A percentile compares a stretch with the other conserved stretches of the same genome.
Conservation (phyloP, 495 filamentous ascomycete genomes). For the Barbatosphaeria neglecta region DNA sequence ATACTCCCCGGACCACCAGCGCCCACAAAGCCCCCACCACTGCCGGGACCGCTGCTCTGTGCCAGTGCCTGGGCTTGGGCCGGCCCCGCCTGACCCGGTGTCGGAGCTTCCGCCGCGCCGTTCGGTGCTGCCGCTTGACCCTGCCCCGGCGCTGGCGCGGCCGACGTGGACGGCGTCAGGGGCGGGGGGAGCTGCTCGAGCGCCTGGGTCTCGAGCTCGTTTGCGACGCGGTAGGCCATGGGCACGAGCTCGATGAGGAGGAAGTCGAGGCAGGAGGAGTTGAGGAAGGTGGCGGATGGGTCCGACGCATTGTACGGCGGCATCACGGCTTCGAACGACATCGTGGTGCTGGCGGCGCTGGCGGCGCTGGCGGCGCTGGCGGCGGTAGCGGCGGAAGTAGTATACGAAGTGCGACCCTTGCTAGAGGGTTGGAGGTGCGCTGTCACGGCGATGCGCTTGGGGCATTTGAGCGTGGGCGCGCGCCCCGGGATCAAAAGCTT, state of each 20-base stretch:
- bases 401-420: neutral
- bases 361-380: neutral
- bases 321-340: constrained; percentile 67
- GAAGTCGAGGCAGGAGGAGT: constrained; percentile 76
- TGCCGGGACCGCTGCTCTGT: no score
- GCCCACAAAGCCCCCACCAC: no score
- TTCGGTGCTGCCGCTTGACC: neutral
- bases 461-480: no score
- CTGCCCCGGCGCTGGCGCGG: neutral
- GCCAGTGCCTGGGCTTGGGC: no score
- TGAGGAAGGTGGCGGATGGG: constrained; percentile 64
- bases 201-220: constrained; percentile 36
- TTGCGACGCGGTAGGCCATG: constrained; percentile 71
- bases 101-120: constrained; percentile 5
- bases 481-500: no score
- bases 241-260: constrained; percentile 94
- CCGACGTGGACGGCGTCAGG: constrained; percentile 1
- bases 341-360: constrained; percentile 17
- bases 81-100: no score
- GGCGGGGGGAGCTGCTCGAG: constrained; percentile 11
- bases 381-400: neutral
- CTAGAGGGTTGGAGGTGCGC: neutral
- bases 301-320: constrained; percentile 65
- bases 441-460: no score
- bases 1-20: constrained; percentile 17